Percentiles rank a stretch among this genome's conserved stretches.
Conservation (phyloP, 176 grass and related monocot genomes). For the Cenchrus fungigraminus region DNA sequence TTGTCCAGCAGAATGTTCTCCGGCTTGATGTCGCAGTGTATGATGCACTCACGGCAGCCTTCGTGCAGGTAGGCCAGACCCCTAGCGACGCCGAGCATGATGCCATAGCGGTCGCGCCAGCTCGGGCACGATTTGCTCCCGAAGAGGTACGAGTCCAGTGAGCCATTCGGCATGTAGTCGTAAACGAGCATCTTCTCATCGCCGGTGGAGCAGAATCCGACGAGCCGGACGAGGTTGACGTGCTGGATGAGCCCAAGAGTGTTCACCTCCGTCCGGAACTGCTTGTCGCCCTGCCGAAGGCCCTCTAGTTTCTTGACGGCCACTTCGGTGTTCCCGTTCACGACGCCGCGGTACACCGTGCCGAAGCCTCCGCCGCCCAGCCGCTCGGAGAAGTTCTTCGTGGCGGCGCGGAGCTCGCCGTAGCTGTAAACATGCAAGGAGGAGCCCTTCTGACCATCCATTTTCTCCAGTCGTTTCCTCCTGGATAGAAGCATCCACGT, state of each 20-base stretch:
- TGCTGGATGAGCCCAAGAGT: slow-evolving; percentile 2
- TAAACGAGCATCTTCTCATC: slow-evolving; percentile 50
- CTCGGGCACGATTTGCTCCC: too few species aligned
- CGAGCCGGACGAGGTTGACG: slow-evolving; percentile 3
- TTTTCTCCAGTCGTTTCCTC: background rate
- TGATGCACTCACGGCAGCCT: slow-evolving; percentile 31
- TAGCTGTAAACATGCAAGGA: slow-evolving; percentile 36
- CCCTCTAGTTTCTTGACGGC: slow-evolving; percentile 39
- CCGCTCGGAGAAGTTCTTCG: slow-evolving; percentile 38
- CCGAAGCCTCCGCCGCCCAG: slow-evolving; percentile 36
- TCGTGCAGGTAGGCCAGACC: too few species aligned
- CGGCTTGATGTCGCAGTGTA: slow-evolving; percentile 60
- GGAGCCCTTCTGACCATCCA: background rate
- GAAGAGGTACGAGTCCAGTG: slow-evolving; percentile 44
- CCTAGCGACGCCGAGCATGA: too few species aligned
- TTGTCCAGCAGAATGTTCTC: slow-evolving; percentile 45
- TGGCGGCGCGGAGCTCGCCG: slow-evolving; percentile 35
- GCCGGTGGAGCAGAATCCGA: slow-evolving; percentile 22
- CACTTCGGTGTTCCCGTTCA: background rate
- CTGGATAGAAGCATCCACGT: background rate
- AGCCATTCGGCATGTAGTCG: slow-evolving; percentile 16
- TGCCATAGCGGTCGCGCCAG: too few species aligned
- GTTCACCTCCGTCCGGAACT: slow-evolving; percentile 10
- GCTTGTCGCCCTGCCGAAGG: slow-evolving; percentile 30
- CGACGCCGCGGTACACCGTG: slow-evolving; percentile 30